Evolutionary conservation across 2,329 filamentous ascomycete genomes (phyloP).

Genomic region (Venturiaceae sp.): DNA sequence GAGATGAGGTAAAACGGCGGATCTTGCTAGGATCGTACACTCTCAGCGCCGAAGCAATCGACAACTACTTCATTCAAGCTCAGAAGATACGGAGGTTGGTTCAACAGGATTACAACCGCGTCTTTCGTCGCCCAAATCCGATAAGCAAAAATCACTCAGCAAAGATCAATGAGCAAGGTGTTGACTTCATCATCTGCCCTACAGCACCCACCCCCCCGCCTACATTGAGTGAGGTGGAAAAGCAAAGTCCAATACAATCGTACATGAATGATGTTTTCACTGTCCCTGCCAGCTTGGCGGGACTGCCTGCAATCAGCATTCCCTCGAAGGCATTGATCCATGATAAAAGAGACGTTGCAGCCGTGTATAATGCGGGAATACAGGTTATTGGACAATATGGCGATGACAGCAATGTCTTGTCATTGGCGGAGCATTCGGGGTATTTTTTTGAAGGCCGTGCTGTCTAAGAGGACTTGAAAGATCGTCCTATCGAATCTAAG

Average conservation of each 20-base stretch:
- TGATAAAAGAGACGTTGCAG: slow-evolving; percentile 15
- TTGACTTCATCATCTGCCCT: slow-evolving; percentile 82
- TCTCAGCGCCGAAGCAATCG: slow-evolving; percentile 79
- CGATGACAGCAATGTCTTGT: slow-evolving; percentile 8
- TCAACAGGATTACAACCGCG: slow-evolving; percentile 73
- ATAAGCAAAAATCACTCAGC: slow-evolving; percentile 29
- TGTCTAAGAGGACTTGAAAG: too few relatives aligned
- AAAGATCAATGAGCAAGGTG: slow-evolving; percentile 44
- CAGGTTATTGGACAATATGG: slow-evolving; percentile 77
- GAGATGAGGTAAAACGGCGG: slow-evolving; percentile 73
- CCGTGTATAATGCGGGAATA: slow-evolving; percentile 53
- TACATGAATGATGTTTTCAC: slow-evolving; percentile 96
- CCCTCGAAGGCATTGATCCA: slow-evolving; percentile 42
- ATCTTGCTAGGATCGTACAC: slow-evolving; percentile 87
- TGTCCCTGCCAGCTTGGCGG: slow-evolving; percentile 86
- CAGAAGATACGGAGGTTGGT: slow-evolving; percentile 80
- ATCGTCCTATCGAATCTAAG: too few relatives aligned
- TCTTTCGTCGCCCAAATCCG: slow-evolving; percentile 63
- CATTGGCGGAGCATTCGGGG: background rate
- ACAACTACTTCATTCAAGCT: slow-evolving; percentile 95
- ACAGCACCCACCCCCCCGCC: slow-evolving; percentile 75
- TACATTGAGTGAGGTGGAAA: slow-evolving; percentile 45
- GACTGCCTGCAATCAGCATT: slow-evolving; percentile 78
- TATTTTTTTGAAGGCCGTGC: background rate
- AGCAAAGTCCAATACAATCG: slow-evolving; percentile 52